phyloP scores from a whole-genome alignment of 83 land plant genomes.

The Diphasiastrum complanatum region DNA sequence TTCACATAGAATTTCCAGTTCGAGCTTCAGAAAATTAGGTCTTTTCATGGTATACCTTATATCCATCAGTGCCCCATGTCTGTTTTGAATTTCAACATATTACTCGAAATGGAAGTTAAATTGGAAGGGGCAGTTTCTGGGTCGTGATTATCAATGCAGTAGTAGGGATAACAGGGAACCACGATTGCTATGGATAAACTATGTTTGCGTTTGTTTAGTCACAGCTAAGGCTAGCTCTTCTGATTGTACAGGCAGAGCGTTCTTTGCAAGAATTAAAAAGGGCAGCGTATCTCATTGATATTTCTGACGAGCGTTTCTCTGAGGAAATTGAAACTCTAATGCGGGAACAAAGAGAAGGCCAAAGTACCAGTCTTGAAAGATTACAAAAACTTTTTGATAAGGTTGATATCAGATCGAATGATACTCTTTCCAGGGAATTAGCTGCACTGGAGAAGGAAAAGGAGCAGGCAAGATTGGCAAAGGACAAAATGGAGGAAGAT shows the following conservation, averaged over 20 bases:
- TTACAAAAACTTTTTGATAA: slow-evolving; percentile 20
- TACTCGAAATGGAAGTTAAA: too few relatives aligned
- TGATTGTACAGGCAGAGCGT: slow-evolving; percentile 22
- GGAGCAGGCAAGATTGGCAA: slow-evolving; percentile 32
- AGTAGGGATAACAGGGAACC: too few relatives aligned
- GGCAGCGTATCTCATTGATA: slow-evolving; percentile 3
- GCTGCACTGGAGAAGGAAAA: slow-evolving; percentile 58
- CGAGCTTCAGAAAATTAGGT: too few relatives aligned
- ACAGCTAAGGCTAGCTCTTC: not conserved
- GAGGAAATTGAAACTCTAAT: slow-evolving; percentile 18
- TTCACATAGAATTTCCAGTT: too few relatives aligned
- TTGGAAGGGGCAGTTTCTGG: too few relatives aligned
- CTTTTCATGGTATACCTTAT: too few relatives aligned
- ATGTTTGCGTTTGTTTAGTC: not conserved
- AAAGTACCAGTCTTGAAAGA: slow-evolving; percentile 3
- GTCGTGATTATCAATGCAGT: too few relatives aligned
- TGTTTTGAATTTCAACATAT: too few relatives aligned
- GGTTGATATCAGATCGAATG: slow-evolving; percentile 43
- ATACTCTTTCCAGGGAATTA: slow-evolving; percentile 49
- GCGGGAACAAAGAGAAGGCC: slow-evolving; percentile 8
- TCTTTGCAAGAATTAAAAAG: slow-evolving; percentile 8
- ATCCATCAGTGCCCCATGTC: too few relatives aligned
- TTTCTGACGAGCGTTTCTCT: slow-evolving; percentile 7
- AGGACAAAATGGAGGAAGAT: slow-evolving; percentile 36
- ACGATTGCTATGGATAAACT: not conserved